Evolutionary conservation across 257 asterid genomes (phyloP).

Genomic region (Gardenia jasminoides): DNA sequence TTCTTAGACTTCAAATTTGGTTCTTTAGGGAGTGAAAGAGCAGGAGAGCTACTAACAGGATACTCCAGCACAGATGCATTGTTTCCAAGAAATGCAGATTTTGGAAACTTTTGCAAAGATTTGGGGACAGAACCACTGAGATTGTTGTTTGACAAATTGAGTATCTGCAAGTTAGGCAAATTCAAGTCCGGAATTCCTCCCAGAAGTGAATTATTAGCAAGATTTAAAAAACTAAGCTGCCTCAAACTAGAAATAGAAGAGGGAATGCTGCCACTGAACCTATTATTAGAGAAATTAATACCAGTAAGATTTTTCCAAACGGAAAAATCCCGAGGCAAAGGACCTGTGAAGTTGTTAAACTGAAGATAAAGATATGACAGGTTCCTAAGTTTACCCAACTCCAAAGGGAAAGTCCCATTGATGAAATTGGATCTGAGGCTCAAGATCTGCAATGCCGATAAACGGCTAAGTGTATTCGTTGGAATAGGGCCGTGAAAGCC

Average conservation of each 20-base stretch:
- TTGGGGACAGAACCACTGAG: conserved; percentile 77
- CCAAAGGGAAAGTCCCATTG: conserved; percentile 67
- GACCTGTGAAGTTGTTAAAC: conserved; percentile 76
- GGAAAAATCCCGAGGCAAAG: conserved; percentile 69
- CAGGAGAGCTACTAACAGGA: conserved; percentile 37
- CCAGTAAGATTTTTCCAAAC: conserved; percentile 62
- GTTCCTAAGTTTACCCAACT: conserved; percentile 64
- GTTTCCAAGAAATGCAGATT: conserved; percentile 63
- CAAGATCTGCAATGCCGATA: conserved; percentile 87
- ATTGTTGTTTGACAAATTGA: conserved; percentile 68
- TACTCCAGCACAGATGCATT: conserved; percentile 43
- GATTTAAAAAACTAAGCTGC: conserved; percentile 58
- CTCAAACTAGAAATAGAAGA: conserved; percentile 50
- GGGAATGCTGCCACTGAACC: conserved; percentile 67
- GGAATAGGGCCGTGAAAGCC: conserved; percentile 86
- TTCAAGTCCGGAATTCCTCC: conserved; percentile 66
- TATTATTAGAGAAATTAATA: conserved; percentile 63
- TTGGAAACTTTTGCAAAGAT: conserved; percentile 78
- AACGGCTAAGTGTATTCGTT: conserved; percentile 50
- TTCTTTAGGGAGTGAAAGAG: conserved; percentile 46
- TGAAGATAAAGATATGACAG: conserved; percentile 78
- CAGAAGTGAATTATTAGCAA: conserved; percentile 64
- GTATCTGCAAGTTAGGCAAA: conserved; percentile 52
- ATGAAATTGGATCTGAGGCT: conserved; percentile 94
- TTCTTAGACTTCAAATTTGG: conserved; percentile 40